phyloP scores from a whole-genome alignment of 345 rosid genomes.

The Eucalyptus sp. region DNA sequence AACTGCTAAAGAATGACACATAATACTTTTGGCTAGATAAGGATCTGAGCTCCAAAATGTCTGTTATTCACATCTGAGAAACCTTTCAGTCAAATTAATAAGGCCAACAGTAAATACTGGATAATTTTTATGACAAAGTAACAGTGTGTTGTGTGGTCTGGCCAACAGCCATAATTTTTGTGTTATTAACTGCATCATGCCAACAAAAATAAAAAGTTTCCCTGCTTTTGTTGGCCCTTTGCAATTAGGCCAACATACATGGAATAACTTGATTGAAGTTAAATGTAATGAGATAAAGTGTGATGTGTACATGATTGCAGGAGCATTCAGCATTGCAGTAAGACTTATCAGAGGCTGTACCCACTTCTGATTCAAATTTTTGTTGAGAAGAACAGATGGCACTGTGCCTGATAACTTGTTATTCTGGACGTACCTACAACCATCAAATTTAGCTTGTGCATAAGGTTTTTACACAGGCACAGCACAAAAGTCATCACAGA shows the following conservation, averaged over 20 bases:
- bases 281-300: neutral
- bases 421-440: conserved; percentile 75
- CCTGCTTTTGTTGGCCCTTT: neutral
- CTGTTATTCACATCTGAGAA: neutral
- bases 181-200: neutral
- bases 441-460: neutral
- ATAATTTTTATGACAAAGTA: neutral
- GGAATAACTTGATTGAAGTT: neutral
- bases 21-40: neutral
- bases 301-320: neutral
- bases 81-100: neutral
- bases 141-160: neutral
- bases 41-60: neutral
- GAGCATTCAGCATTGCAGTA: neutral
- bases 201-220: neutral
- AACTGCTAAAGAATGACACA: neutral
- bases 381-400: conserved; percentile 48
- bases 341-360: conserved; percentile 2
- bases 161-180: neutral
- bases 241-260: neutral
- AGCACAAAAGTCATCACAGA: neutral
- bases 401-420: conserved; percentile 68
- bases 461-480: neutral
- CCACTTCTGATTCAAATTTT: conserved; percentile 51
- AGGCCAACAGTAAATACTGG: neutral